Evolutionary conservation across 768 basidiomycete genomes (phyloP).

Genomic region (Auricularia sp.): DNA sequence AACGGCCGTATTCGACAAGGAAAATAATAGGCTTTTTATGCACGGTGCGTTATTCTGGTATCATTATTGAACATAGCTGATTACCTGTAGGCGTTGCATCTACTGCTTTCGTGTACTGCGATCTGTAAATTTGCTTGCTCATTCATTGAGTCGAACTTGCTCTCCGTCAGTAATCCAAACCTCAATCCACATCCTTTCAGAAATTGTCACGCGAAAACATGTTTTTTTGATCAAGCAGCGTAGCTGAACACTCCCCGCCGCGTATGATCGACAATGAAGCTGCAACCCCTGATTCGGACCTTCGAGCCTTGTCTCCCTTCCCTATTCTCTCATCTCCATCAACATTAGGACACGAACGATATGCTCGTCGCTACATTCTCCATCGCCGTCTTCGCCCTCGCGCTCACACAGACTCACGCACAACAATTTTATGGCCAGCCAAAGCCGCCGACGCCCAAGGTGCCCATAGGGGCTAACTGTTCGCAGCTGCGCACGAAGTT

Average conservation of each 20-base stretch:
- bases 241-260: no score
- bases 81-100: background rate
- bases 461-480: background rate
- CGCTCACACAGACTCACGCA: background rate
- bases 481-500: background rate
- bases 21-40: conserved; percentile 41
- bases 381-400: background rate
- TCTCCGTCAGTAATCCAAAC: no score
- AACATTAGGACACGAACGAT: background rate
- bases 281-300: no score
- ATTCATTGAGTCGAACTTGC: no score
- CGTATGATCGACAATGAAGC: no score
- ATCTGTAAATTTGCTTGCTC: background rate
- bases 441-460: background rate
- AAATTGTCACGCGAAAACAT: no score
- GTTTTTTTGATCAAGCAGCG: no score
- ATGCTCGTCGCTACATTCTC: background rate
- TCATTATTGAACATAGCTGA: background rate
- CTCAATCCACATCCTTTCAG: no score
- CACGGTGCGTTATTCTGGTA: conserved; percentile 33
- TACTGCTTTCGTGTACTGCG: background rate
- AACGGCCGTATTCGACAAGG: conserved; percentile 42
- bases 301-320: no score
- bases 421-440: background rate
- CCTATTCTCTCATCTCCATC: no score